phyloP scores from a whole-genome alignment of 805 yeast species.

The Barnettozyma populi region DNA sequence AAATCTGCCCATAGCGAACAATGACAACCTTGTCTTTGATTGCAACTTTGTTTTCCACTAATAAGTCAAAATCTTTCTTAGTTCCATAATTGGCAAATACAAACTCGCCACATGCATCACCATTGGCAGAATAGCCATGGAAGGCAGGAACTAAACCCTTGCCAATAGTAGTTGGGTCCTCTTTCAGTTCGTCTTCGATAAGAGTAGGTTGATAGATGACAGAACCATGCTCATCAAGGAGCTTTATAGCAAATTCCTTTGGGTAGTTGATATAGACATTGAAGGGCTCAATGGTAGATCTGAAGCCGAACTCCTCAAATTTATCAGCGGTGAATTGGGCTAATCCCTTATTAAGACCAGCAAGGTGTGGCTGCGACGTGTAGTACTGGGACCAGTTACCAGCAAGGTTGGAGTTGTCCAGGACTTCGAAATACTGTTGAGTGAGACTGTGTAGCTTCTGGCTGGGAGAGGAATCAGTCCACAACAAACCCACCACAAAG shows the following conservation, averaged over 20 bases:
- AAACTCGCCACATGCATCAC: conserved; percentile 63
- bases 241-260: conserved; percentile 42
- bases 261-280: conserved; percentile 66
- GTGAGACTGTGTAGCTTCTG: conserved; percentile 8
- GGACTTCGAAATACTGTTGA: conserved; percentile 22
- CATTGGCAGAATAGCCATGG: conserved; percentile 71
- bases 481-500: background rate
- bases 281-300: conserved; percentile 47
- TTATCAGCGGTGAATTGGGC: conserved; percentile 56
- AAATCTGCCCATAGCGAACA: conserved; percentile 59
- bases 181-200: conserved; percentile 46
- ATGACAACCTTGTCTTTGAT: conserved; percentile 57
- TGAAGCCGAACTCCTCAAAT: conserved; percentile 56
- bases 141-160: conserved; percentile 60
- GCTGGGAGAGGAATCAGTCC: background rate
- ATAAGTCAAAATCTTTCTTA: conserved; percentile 47
- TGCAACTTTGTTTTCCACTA: conserved; percentile 42
- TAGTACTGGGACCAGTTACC: conserved; percentile 50
- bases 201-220: conserved; percentile 47
- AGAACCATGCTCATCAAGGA: conserved; percentile 27
- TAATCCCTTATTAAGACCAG: conserved; percentile 45
- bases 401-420: conserved; percentile 32
- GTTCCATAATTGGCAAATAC: conserved; percentile 70
- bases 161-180: conserved; percentile 39
- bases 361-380: conserved; percentile 51